Base-by-base conservation (phyloP, 2,329 filamentous ascomycete genomes). In the Cordyceps militaris region DNA sequence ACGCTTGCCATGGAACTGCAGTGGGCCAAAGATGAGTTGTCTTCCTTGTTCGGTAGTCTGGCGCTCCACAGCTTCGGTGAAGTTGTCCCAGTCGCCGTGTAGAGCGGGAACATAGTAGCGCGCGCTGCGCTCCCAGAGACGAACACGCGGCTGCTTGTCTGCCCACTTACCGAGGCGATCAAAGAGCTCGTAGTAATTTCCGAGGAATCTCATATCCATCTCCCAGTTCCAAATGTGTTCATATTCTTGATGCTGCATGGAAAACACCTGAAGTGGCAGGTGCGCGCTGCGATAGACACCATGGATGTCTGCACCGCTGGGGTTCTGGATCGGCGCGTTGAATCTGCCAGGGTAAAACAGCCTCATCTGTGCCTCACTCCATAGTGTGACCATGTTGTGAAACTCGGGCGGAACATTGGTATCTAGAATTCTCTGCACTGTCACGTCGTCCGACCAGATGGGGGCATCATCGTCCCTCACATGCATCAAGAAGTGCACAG, bases 291-390 rank as follows among this genome's bases (percentile, higher is more conserved):
- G 81, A 71, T 88, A 88, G 51, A 89, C 85, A 3, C 87, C 85
- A 50, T 87, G 85, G 28, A 89, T 77, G 54, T 83, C 79, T 14
- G 74, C 77, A 62, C 80, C 72, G 58, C 76, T 78, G 7, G 79
- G 80, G 66, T 83, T 82, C 56, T 79, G 75, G 65, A 86, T 84
- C 1, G 85, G 82, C 46, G 86, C 83, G 63, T 87, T 85, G n/a
- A 91, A 86, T 42, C 83, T 81, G 2, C 82, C 82, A 60, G 80
- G 71, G 66, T 95, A 96, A 70, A 90, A 85, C 57, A 92, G 78
- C 58, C 80, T 79, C 88, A 96, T 93, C 71, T 93, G 89, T 54
- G 83, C 79, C 70, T 94, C 89, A 2, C 89, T 91, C 91, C 91
- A 96, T 6, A 95, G 76, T 0, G 87, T 90, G 46, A 87, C 88